A percentile compares a stretch with the other conserved stretches of the same genome.
These are phyloP conservation scores for Vicia villosa DNA, from an alignment of 306 rosid genomes.

Conservation along the genomic window DNA sequence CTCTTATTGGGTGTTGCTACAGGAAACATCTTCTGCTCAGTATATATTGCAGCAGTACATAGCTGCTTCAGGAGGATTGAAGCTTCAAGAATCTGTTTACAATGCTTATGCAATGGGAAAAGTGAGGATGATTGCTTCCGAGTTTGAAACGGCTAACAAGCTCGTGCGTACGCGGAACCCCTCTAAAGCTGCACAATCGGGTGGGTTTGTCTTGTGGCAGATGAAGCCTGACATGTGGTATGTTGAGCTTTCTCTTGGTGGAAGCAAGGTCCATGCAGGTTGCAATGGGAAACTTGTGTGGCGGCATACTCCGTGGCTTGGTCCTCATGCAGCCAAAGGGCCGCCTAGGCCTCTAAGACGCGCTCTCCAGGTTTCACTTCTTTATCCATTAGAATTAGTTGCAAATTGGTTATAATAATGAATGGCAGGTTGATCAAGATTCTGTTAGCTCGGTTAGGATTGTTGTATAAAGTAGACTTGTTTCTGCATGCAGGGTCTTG, in stretches of 20 bases:
- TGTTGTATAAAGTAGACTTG: too few relatives aligned
- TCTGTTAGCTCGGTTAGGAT: too few relatives aligned
- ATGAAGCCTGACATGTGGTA: conserved; percentile 99
- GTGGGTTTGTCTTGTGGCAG: conserved; percentile 98
- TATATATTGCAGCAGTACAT: conserved; percentile 94
- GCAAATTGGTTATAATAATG: too few relatives aligned
- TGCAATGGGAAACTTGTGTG: conserved; percentile 94
- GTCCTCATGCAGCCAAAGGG: conserved; percentile 96
- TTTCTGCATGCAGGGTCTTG: conserved; percentile 73
- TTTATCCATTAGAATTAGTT: too few relatives aligned
- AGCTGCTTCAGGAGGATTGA: conserved; percentile 94
- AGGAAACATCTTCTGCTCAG: conserved; percentile 97
- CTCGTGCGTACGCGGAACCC: conserved; percentile 69
- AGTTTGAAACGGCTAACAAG: conserved; percentile 86
- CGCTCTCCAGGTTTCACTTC: conserved; percentile 76
- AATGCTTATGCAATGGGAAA: conserved; percentile 98
- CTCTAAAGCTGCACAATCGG: conserved; percentile 79
- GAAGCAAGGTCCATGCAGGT: conserved; percentile 97
- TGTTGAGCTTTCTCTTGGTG: conserved; percentile 96
- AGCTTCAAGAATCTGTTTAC: conserved; percentile 73
- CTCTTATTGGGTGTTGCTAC: conserved; percentile 37
- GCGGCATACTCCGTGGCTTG: conserved; percentile 99
- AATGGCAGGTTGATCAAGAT: too few relatives aligned
- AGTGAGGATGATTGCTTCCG: conserved; percentile 93
- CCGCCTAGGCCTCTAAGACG: conserved; percentile 94